These are phyloP conservation scores for Paratinospora sagittata DNA, from an alignment of 164 flowering plant species.

Conservation along the genomic window DNA sequence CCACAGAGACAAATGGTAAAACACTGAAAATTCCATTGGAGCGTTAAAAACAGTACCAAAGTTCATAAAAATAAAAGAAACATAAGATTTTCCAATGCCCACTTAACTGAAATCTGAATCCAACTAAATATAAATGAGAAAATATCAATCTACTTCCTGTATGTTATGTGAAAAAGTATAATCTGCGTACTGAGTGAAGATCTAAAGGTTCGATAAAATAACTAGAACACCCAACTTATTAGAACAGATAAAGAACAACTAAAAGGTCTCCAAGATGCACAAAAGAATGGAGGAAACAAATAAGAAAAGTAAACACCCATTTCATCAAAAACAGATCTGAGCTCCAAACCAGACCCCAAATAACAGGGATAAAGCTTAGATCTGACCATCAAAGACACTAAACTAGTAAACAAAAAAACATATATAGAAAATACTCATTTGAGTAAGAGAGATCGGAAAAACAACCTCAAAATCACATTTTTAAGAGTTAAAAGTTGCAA, in stretches of 20 bases:
- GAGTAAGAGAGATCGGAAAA: not conserved
- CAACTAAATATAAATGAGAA: no score
- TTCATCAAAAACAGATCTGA: not conserved
- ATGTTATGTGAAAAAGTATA: not conserved
- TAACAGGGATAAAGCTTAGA: not conserved
- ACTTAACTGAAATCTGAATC: no score
- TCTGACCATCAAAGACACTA: not conserved
- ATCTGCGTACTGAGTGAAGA: not conserved
- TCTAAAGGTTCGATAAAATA: not conserved
- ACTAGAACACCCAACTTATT: not conserved
- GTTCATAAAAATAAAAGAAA: not conserved
- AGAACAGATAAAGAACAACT: not conserved
- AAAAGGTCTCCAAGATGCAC: not conserved
- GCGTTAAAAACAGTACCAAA: not conserved
- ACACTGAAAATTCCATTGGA: not conserved
- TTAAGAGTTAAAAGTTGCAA: no score
- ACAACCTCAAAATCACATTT: no score
- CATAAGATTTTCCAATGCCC: no score
- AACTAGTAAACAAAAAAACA: not conserved
- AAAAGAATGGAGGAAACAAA: not conserved
- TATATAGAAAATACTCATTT: no score
- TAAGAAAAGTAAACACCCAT: not conserved
- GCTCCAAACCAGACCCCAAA: not conserved
- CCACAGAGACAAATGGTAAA: no score
- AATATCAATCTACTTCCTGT: no score